Evolutionary conservation across 192 early-diverging fungal species (phyloP), one percentile per base, ranked within the genome.

Genomic region (Geranomyces variabilis): DNA sequence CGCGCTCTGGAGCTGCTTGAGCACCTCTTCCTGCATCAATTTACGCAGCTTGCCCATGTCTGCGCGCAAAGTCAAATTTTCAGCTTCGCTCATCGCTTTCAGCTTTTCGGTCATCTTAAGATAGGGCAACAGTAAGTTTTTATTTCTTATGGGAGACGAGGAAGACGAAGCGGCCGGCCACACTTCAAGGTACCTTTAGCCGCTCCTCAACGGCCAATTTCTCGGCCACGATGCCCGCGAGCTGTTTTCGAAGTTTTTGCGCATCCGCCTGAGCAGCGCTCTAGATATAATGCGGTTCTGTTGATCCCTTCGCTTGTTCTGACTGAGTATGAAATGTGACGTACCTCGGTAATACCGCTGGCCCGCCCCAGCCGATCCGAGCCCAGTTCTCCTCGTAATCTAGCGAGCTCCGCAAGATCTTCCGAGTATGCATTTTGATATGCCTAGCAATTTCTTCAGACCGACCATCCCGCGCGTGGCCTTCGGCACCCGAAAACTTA

Each of bases 1-100:
- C 14, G 71, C 75, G 17, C 64, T 63, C 53, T 80, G 76, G 46
- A 79, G 49, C 53, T 77, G 64, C 29, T 79, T 76, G 31, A 80
- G 30, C 48, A 69, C 67, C 46, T 83, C 79, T 65, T 83, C 79
- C 62, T 78, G 82, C 51, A 77, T 51, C 6, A 70, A 43, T 36
- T 79, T 75, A 10, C 79, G 76, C n/a, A 79, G 63, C 67, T 77
- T 74, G 71, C 73, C 56, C 33, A 81, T 80, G 56, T 82, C 80
- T 3, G 48, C 70, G 10, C 81, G 67, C 15, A 81, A 45, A 48
- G 80, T 64, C 0, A 62, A 49, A 34, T 79, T 81, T 67, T 84
- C 82, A 49, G 71, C 66, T 48, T 84, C 82, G 24, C 51, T 46
- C 60, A 84, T 70, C 4, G 66, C 60, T 43, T 81, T 80, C 55